Evolutionary conservation across 805 yeast genomes (phyloP).

Genomic region (Wickerhamiella galacta): DNA sequence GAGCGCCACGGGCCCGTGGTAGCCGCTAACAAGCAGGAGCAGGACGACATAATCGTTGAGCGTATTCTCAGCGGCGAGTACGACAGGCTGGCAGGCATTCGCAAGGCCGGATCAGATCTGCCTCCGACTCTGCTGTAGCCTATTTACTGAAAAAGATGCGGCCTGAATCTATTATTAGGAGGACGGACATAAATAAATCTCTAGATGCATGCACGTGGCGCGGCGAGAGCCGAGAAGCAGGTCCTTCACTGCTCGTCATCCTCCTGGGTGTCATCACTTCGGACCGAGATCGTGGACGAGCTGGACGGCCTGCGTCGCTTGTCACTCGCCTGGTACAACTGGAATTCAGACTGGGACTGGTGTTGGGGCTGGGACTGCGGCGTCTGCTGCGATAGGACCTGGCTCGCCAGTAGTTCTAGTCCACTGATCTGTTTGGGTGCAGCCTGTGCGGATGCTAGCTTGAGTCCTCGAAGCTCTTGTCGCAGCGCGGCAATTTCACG

Average conservation of each 20-base stretch:
- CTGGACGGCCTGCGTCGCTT: slow-evolving; percentile 21
- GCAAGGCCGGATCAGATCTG: slow-evolving; percentile 21
- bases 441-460: background rate
- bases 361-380: slow-evolving; percentile 9
- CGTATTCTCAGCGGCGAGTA: slow-evolving; percentile 73
- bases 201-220: too few relatives aligned
- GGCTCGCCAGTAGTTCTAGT: slow-evolving; percentile 38
- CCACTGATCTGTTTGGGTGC: slow-evolving; percentile 24
- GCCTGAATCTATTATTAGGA: too few relatives aligned
- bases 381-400: slow-evolving; percentile 29
- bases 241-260: background rate
- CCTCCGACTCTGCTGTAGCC: slow-evolving; percentile 22
- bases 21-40: slow-evolving; percentile 29
- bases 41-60: slow-evolving; percentile 64
- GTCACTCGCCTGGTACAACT: too few relatives aligned
- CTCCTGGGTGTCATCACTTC: slow-evolving; percentile 16
- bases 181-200: too few relatives aligned
- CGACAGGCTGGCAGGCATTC: slow-evolving; percentile 33
- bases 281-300: slow-evolving; percentile 22
- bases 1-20: slow-evolving; percentile 37
- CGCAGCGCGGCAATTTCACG: slow-evolving; percentile 28
- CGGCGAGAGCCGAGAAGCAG: too few relatives aligned
- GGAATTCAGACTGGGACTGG: too few relatives aligned
- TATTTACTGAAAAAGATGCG: too few relatives aligned
- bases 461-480: slow-evolving; percentile 18